phyloP scores from a whole-genome alignment of 2,329 filamentous ascomycete species.

The Penicillium glabrum region DNA sequence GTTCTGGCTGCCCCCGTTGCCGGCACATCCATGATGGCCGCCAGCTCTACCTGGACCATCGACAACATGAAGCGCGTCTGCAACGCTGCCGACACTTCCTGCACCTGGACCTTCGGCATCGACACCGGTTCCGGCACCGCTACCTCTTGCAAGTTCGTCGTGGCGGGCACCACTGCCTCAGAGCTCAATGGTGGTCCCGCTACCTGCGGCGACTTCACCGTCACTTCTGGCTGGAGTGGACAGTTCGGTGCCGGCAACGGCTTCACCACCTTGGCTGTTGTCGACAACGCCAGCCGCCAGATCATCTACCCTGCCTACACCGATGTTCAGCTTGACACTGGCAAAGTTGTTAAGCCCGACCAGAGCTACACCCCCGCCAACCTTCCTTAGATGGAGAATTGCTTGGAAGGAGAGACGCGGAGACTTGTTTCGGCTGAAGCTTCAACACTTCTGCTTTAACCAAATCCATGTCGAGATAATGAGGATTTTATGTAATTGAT shows the following conservation, averaged over 20 bases:
- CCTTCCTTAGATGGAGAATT: slow-evolving; percentile 19
- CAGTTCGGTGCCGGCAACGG: slow-evolving; percentile 54
- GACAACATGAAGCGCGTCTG: slow-evolving; percentile 43
- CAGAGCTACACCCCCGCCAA: slow-evolving; percentile 45
- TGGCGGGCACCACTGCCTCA: slow-evolving; percentile 32
- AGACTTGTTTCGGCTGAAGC: not conserved
- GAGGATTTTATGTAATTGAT: not conserved
- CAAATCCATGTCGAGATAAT: not conserved
- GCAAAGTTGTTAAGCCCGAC: slow-evolving; percentile 51
- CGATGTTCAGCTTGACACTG: slow-evolving; percentile 50
- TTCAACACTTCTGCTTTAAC: not conserved
- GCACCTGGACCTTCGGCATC: slow-evolving; percentile 49
- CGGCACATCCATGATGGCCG: slow-evolving; percentile 43
- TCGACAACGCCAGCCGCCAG: slow-evolving; percentile 41
- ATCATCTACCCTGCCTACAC: slow-evolving; percentile 57
- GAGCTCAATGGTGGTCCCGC: slow-evolving; percentile 42
- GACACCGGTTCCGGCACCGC: slow-evolving; percentile 30
- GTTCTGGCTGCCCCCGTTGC: slow-evolving; percentile 35
- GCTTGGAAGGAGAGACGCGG: not conserved
- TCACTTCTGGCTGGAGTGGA: slow-evolving; percentile 58
- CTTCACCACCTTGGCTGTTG: slow-evolving; percentile 57
- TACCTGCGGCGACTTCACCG: slow-evolving; percentile 51
- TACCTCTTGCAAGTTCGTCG: slow-evolving; percentile 41
- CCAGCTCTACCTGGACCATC: slow-evolving; percentile 46
- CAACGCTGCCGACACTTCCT: slow-evolving; percentile 39